These are phyloP conservation scores for Effrenium voratum DNA, from an alignment of 73 alveolate genomes.

Conservation along the genomic window DNA sequence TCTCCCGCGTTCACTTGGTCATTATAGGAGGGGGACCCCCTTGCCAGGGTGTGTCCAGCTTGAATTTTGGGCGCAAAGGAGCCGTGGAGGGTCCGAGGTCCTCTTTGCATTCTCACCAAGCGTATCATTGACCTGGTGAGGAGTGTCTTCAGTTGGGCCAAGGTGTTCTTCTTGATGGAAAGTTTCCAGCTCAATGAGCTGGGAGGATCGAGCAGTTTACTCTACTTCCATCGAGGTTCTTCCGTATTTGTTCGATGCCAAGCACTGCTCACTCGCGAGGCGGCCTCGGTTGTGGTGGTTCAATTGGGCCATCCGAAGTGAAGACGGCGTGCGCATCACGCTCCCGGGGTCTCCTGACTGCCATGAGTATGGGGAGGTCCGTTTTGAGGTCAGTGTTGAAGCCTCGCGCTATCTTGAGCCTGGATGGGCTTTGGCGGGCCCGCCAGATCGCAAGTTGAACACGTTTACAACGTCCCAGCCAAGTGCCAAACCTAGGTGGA, in stretches of 20 bases:
- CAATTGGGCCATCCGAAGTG: not conserved
- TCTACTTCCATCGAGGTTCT: not conserved
- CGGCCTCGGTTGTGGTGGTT: not conserved
- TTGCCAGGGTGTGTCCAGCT: not conserved
- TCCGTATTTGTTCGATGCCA: not conserved
- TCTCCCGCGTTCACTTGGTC: not conserved
- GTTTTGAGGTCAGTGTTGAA: no score
- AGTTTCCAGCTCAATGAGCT: not conserved
- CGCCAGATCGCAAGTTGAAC: not conserved
- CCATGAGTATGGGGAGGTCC: not conserved
- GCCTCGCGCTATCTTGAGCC: not conserved
- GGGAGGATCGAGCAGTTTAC: not conserved
- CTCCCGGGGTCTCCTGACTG: not conserved
- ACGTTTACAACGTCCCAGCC: not conserved
- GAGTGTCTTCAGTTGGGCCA: not conserved
- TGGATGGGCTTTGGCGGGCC: constrained; percentile 2
- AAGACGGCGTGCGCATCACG: not conserved
- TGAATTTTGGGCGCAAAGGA: not conserved
- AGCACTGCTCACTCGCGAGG: not conserved
- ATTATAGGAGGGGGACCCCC: not conserved
- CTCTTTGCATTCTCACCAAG: not conserved
- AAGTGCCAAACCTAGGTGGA: not conserved
- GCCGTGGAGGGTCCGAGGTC: not conserved
- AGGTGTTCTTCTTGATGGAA: not conserved
- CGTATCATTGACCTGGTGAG: not conserved